A percentile compares a stretch with the other conserved stretches of the same genome.
Conservation (phyloP, 164 flowering plant genomes). For the Berberis vulgaris region DNA sequence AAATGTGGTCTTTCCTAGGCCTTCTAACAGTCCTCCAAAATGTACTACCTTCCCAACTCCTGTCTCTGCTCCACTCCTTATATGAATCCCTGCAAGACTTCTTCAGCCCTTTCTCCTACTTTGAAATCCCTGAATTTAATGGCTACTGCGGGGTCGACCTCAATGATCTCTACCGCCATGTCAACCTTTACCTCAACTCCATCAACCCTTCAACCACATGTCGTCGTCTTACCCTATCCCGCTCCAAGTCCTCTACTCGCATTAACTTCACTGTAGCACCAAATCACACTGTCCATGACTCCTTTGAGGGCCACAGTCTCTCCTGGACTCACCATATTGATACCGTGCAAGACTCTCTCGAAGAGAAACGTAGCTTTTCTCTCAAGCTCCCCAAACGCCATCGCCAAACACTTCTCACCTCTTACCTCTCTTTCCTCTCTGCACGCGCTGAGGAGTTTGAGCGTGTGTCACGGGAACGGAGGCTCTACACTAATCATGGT, state of each 20-base stretch:
- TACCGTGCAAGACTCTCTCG: slow-evolving; percentile 53
- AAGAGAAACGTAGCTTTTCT: slow-evolving; percentile 52
- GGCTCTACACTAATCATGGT: slow-evolving; percentile 52
- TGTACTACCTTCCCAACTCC: slow-evolving; percentile 50
- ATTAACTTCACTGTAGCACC: slow-evolving; percentile 52
- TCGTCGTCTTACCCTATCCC: slow-evolving; percentile 56
- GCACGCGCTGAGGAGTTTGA: slow-evolving; percentile 41
- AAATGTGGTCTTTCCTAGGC: slow-evolving; percentile 60
- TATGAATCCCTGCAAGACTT: slow-evolving; percentile 52
- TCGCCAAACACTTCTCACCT: slow-evolving; percentile 25
- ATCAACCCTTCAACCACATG: slow-evolving; percentile 31
- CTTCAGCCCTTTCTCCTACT: slow-evolving; percentile 42
- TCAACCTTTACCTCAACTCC: slow-evolving; percentile 58
- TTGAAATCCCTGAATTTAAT: slow-evolving; percentile 61
- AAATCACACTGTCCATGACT: slow-evolving; percentile 45
- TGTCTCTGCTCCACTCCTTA: slow-evolving; percentile 42
- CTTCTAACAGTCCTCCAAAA: slow-evolving; percentile 65
- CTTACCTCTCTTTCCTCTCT: slow-evolving; percentile 26
- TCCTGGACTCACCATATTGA: slow-evolving; percentile 69
- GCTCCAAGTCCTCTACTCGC: slow-evolving; percentile 39
- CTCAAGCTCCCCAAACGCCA: slow-evolving; percentile 48
- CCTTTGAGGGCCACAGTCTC: slow-evolving; percentile 36
- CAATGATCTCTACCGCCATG: slow-evolving; percentile 62
- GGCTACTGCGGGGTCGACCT: slow-evolving; percentile 57
- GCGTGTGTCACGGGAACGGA: slow-evolving; percentile 47